Evolutionary conservation across 495 filamentous ascomycete genomes (phyloP).

Genomic region (Trichoderma erinaceum): DNA sequence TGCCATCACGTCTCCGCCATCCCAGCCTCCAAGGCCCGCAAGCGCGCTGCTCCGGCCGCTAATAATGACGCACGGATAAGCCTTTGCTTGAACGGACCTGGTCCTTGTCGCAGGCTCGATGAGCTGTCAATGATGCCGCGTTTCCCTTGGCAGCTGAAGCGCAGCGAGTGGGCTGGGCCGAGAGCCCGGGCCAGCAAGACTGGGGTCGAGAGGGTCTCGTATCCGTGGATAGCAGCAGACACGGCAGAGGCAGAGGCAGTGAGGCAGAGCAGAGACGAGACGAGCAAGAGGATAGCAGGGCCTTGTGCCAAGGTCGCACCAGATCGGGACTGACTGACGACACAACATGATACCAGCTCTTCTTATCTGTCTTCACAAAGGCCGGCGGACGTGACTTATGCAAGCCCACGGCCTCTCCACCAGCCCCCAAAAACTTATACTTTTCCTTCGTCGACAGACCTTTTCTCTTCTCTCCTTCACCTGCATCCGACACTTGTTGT

Average conservation of each 20-base stretch:
- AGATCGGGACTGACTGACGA: background rate
- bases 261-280: background rate
- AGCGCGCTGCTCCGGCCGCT: background rate
- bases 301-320: background rate
- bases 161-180: background rate
- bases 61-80: conserved; percentile 11
- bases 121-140: conserved; percentile 10
- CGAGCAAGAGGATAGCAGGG: no score
- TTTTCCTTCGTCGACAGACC: conserved; percentile 1
- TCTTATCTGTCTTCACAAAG: background rate
- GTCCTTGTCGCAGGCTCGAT: conserved; percentile 5
- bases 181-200: background rate
- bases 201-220: background rate
- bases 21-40: background rate
- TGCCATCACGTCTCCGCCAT: background rate
- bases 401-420: conserved; percentile 4
- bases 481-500: background rate
- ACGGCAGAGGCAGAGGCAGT: background rate
- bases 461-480: background rate
- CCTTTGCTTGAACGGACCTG: background rate
- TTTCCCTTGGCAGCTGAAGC: conserved; percentile 11
- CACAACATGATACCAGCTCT: background rate
- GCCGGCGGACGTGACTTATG: background rate
- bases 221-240: conserved; percentile 6
- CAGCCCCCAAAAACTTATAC: conserved; percentile 13